Conservation (phyloP, 306 rosid species). For the Prunus kanzakura region DNA sequence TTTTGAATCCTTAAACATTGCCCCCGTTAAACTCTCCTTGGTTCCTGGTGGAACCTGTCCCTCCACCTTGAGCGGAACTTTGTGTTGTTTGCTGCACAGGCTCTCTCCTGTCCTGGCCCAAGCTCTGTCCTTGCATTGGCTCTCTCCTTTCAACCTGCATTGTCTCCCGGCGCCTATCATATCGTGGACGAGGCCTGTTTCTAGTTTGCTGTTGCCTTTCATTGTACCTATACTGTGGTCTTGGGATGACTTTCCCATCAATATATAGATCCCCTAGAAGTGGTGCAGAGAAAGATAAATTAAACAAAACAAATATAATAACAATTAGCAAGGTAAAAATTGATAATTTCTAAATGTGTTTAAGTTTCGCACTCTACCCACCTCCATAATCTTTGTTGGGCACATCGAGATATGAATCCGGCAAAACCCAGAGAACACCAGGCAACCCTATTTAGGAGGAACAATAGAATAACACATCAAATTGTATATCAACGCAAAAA, state of each 20-base stretch:
- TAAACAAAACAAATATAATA: not conserved
- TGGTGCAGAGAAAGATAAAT: not conserved
- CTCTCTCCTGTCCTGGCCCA: conserved; percentile 42
- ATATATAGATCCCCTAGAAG: conserved; percentile 74
- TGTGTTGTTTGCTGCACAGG: conserved; percentile 40
- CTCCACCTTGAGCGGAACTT: conserved; percentile 26
- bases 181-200: conserved; percentile 76
- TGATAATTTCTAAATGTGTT: not conserved
- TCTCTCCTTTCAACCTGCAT: conserved; percentile 65
- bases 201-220: conserved; percentile 49
- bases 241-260: conserved; percentile 80
- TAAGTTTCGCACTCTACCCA: conserved; percentile 23
- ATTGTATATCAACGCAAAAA: not conserved
- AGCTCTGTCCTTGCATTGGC: conserved; percentile 41
- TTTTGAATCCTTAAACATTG: conserved; percentile 11
- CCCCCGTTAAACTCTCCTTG: conserved; percentile 12
- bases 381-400: conserved; percentile 96
- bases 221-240: conserved; percentile 77
- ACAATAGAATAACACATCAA: conserved; percentile 11
- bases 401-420: conserved; percentile 91
- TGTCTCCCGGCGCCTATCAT: conserved; percentile 63
- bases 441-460: conserved; percentile 48
- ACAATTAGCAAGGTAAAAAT: conserved; percentile 1
- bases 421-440: conserved; percentile 90
- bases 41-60: conserved; percentile 2